Evolutionary conservation across 1,284 basidiomycete species (phyloP).

Genomic region (Irpex rosettiformis): DNA sequence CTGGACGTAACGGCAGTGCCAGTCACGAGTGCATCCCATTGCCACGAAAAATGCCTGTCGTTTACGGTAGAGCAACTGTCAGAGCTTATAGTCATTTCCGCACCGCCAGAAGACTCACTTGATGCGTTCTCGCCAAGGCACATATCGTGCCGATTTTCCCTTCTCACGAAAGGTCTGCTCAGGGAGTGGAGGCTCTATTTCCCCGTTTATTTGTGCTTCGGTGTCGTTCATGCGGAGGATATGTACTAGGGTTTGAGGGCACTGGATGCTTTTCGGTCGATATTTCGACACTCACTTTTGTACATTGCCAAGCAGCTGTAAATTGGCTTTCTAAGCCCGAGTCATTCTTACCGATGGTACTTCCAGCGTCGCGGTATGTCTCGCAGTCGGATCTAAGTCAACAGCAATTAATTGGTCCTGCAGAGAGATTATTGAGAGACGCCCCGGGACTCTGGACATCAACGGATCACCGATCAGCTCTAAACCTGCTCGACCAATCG

Average conservation of each 20-base stretch:
- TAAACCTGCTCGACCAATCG: too few species aligned
- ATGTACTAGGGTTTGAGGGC: too few species aligned
- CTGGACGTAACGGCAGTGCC: conserved; percentile 33
- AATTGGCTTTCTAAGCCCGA: neutral
- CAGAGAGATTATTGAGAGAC: too few species aligned
- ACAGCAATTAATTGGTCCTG: too few species aligned
- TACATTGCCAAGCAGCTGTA: neutral
- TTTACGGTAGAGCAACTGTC: neutral
- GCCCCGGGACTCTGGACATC: too few species aligned
- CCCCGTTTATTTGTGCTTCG: neutral
- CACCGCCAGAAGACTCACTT: conserved; percentile 8
- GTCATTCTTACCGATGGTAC: neutral
- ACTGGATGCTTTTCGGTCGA: too few species aligned
- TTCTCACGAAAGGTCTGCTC: neutral
- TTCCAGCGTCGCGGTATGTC: neutral
- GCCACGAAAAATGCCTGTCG: conserved; percentile 36
- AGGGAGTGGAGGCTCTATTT: neutral
- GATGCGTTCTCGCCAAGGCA: conserved; percentile 15
- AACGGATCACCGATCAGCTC: too few species aligned
- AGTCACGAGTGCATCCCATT: conserved; percentile 38
- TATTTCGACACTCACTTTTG: too few species aligned
- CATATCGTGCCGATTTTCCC: neutral
- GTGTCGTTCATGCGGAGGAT: neutral
- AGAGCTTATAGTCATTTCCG: neutral
- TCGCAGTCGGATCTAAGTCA: too few species aligned